phyloP scores from a whole-genome alignment of 768 basidiomycete species.

The Agrocybe praecox region DNA sequence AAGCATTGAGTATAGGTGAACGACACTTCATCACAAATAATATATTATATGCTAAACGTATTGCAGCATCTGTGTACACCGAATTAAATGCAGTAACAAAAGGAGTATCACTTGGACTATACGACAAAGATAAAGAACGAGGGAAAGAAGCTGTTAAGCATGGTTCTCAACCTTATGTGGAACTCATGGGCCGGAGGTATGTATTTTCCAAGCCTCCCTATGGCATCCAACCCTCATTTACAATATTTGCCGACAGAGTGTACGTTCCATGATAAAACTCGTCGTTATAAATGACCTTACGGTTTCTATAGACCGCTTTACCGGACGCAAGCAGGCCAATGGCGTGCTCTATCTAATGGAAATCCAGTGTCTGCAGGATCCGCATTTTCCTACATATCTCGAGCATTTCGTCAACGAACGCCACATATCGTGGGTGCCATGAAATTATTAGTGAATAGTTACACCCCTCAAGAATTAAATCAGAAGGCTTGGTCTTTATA shows the following conservation, averaged over 20 bases:
- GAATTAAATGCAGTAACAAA: constrained; percentile 90
- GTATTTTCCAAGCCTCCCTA: background rate
- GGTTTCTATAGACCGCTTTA: constrained; percentile 68
- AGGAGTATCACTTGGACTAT: constrained; percentile 82
- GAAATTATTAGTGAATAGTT: constrained; percentile 66
- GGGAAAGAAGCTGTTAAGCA: constrained; percentile 55
- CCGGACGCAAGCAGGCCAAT: constrained; percentile 65
- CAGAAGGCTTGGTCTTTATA: constrained; percentile 77
- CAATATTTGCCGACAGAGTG: constrained; percentile 11
- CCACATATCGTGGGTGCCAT: constrained; percentile 79
- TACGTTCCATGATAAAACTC: constrained; percentile 17
- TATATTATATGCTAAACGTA: background rate
- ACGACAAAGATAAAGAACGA: constrained; percentile 54
- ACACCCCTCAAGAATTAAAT: constrained; percentile 59
- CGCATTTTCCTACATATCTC: constrained; percentile 86
- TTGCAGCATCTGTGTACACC: constrained; percentile 81
- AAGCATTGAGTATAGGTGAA: constrained; percentile 88
- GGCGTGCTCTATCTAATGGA: constrained; percentile 81
- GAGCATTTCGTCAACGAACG: constrained; percentile 78
- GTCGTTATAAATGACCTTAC: background rate
- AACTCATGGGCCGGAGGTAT: constrained; percentile 70
- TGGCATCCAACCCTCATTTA: background rate
- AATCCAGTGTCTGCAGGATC: constrained; percentile 67
- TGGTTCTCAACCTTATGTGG: constrained; percentile 81
- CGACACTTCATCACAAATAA: background rate